phyloP scores from a whole-genome alignment of 345 rosid genomes.

The Hypericum androsaemum region DNA sequence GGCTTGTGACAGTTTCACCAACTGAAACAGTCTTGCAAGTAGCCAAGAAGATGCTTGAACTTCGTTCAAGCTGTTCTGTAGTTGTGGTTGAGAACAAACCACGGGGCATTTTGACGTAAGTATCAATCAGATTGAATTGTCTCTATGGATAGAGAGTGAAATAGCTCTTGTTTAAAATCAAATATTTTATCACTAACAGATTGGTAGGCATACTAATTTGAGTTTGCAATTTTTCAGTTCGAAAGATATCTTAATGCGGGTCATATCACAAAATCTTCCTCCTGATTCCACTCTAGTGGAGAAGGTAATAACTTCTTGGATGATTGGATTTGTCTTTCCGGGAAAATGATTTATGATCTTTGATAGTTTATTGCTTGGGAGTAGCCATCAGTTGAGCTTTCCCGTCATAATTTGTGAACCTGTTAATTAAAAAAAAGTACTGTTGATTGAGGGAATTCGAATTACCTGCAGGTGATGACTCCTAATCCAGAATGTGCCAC shows the following conservation, averaged over 20 bases:
- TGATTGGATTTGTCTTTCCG: neutral
- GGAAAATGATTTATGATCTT: too few relatives aligned
- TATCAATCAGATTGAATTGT: neutral
- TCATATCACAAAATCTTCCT: slow-evolving; percentile 68
- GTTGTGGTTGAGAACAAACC: slow-evolving; percentile 70
- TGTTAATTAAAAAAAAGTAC: neutral
- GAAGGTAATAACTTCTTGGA: slow-evolving; percentile 40
- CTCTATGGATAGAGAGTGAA: neutral
- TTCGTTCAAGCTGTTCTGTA: slow-evolving; percentile 57
- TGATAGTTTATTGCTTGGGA: too few relatives aligned
- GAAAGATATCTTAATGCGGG: slow-evolving; percentile 96
- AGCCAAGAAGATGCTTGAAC: slow-evolving; percentile 83
- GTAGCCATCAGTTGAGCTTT: too few relatives aligned
- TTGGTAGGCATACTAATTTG: slow-evolving; percentile 6
- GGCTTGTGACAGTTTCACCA: slow-evolving; percentile 74
- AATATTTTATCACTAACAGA: neutral
- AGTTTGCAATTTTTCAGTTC: slow-evolving; percentile 42
- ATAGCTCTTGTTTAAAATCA: slow-evolving; percentile 4
- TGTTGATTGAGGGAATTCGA: slow-evolving; percentile 4
- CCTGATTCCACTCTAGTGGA: slow-evolving; percentile 70
- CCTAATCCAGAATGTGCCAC: slow-evolving; percentile 90
- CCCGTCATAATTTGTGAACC: neutral
- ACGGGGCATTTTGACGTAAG: slow-evolving; percentile 86
- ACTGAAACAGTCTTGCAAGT: slow-evolving; percentile 65
- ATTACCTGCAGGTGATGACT: slow-evolving; percentile 74